Conservation (phyloP, 1,139 yeast species). For the Saccharomyces pastorianus region DNA sequence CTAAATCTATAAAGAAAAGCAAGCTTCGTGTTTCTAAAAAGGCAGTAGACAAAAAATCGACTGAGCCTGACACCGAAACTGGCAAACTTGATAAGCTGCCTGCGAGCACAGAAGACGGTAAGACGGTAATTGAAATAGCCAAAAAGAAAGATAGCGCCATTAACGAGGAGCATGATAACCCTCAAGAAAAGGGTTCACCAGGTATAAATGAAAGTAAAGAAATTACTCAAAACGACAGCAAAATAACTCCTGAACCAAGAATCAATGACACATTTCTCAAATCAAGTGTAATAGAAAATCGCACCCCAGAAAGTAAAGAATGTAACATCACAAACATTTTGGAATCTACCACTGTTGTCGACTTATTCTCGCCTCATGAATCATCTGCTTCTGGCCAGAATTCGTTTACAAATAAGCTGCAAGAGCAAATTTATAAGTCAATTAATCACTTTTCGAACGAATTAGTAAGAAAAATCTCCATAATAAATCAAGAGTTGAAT, state of each 20-base stretch:
- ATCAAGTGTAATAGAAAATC: background rate
- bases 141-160: too few relatives aligned
- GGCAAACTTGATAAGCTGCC: background rate
- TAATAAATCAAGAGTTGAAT: slow-evolving; percentile 33
- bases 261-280: background rate
- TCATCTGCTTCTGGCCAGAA: slow-evolving; percentile 5
- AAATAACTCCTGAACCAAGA: background rate
- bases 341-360: slow-evolving; percentile 13
- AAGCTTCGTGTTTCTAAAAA: too few relatives aligned
- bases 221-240: background rate
- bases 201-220: background rate
- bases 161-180: too few relatives aligned
- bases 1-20: slow-evolving; percentile 4
- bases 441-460: slow-evolving; percentile 31
- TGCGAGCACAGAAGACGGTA: background rate
- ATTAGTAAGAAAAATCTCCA: slow-evolving; percentile 28
- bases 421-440: slow-evolving; percentile 32
- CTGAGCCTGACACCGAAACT: too few relatives aligned
- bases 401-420: slow-evolving; percentile 31
- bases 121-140: too few relatives aligned
- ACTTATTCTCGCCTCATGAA: slow-evolving; percentile 3
- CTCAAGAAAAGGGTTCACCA: background rate
- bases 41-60: too few relatives aligned
- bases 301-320: background rate
- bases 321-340: slow-evolving; percentile 7